Conservation (phyloP, 192 early-diverging fungal genomes). For the Gaertneriomyces sp. region DNA sequence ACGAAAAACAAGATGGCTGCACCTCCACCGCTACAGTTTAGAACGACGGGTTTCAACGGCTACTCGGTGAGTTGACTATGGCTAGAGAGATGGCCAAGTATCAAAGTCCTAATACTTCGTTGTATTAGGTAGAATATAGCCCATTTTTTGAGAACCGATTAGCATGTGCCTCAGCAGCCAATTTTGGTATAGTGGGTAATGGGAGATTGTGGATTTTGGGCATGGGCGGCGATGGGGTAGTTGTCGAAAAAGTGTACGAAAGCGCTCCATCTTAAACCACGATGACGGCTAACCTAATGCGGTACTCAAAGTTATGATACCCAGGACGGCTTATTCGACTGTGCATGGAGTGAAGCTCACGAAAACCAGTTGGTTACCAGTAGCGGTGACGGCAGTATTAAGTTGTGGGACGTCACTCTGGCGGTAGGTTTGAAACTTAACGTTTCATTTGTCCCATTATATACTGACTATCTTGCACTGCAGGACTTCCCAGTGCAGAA, state of each 20-base stretch:
- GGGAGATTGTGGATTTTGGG: constrained; percentile 79
- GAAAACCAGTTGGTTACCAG: constrained; percentile 90
- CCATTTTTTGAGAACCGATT: constrained; percentile 89
- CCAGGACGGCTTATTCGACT: constrained; percentile 94
- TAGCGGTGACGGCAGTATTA: constrained; percentile 93
- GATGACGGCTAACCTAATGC: neutral
- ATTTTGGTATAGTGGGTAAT: constrained; percentile 97
- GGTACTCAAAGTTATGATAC: constrained; percentile 70
- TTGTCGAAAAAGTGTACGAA: constrained; percentile 66
- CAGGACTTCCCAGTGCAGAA: constrained; percentile 84
- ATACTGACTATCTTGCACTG: neutral
- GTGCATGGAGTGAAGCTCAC: constrained; percentile 91
- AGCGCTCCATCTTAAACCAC: neutral
- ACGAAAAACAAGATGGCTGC: no score
- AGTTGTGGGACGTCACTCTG: constrained; percentile 87
- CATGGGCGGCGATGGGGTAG: constrained; percentile 36
- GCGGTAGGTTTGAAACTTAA: constrained; percentile 52
- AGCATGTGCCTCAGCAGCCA: constrained; percentile 83
- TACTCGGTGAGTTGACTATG: constrained; percentile 62
- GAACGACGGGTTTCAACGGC: constrained; percentile 83
- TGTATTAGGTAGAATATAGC: constrained; percentile 75
- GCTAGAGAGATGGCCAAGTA: neutral
- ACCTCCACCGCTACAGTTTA: constrained; percentile 41
- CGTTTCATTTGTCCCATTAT: neutral
- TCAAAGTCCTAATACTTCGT: neutral